Base-by-base conservation (phyloP, 2,329 filamentous ascomycete genomes). In the Fusarium sarcochroum region DNA sequence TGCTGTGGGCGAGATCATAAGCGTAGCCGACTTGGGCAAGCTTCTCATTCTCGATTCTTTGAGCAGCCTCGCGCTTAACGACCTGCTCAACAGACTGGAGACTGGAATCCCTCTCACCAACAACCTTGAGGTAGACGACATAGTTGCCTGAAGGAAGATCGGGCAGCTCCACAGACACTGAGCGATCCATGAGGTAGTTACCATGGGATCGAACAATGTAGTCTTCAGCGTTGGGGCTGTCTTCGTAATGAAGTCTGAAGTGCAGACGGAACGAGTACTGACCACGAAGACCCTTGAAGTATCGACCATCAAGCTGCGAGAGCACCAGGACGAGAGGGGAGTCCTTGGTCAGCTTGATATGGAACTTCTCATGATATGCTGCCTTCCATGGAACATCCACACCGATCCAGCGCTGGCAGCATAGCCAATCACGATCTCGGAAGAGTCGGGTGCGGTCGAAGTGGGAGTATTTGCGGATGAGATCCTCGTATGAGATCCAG, bases 361-460 rank as follows among this genome's bases (percentile, higher is more conserved):
- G 82, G 73, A 90, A 90, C 72, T 87, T 89, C 61, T 89, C 83
- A 68, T 89, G 85, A 73, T 89, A 90, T 53, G 88, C 83, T 2
- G 85, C 78, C 72, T 85, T 87, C 87, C 88, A 90, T 0, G 87
- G 85, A 1, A 90, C 88, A 32, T 87, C 84, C 11, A 89, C 83
- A 3, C 86, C 87, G 47, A 89, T 87, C 88, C 87, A 90, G 59
- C 85, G 84, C 54, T 87, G 85, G 17, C 83, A 85, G 50, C 85
- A 83, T 42, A 84, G 82, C 89, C 88, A 91, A 62, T 86, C 83
- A 9, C 50, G 57, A 20, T 88, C 85, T 25, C 85, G 80, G 76
- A 90, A 90, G 18, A 91, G 83, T 1, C 88, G 82, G 0, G 89
- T 90, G 15, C 88, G 83, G 71, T 90, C 87, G 53, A 90, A 86